Percentiles rank a stretch among this genome's conserved stretches.
These are phyloP conservation scores for Litsea cubeba DNA, from an alignment of 164 flowering plant species.

Conservation along the genomic window DNA sequence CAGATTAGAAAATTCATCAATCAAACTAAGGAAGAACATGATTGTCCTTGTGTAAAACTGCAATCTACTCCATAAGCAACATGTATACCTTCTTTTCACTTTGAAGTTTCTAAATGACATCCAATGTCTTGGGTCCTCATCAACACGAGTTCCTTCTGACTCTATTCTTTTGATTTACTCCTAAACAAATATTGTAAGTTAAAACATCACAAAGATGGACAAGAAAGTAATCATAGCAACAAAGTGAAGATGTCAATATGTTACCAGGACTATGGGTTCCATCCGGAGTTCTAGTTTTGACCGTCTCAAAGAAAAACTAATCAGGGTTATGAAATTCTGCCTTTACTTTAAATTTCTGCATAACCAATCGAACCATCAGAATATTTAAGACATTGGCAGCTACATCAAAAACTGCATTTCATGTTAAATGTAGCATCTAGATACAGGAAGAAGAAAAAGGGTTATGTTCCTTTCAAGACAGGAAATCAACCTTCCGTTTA, in stretches of 20 bases:
- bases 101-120: constrained; percentile 68
- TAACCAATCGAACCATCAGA: constrained; percentile 7
- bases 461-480: background rate
- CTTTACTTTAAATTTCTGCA: constrained; percentile 75
- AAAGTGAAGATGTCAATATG: background rate
- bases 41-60: background rate
- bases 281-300: constrained; percentile 46
- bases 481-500: background rate
- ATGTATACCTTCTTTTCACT: constrained; percentile 60
- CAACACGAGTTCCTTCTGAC: constrained; percentile 64
- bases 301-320: constrained; percentile 82
- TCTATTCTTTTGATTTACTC: constrained; percentile 39
- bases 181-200: constrained; percentile 23
- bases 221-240: background rate
- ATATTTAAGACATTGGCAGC: background rate
- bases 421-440: background rate
- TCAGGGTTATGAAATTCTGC: constrained; percentile 84
- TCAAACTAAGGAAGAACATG: background rate
- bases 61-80: background rate
- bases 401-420: background rate
- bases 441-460: background rate
- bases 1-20: constrained; percentile 10
- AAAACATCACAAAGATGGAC: background rate
- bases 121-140: constrained; percentile 92
- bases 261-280: constrained; percentile 76